A percentile compares a stretch with the other conserved stretches of the same genome.
These are phyloP conservation scores for Aspergillus clavatus DNA, from an alignment of 2,329 filamentous ascomycete genomes.

Conservation along the genomic window DNA sequence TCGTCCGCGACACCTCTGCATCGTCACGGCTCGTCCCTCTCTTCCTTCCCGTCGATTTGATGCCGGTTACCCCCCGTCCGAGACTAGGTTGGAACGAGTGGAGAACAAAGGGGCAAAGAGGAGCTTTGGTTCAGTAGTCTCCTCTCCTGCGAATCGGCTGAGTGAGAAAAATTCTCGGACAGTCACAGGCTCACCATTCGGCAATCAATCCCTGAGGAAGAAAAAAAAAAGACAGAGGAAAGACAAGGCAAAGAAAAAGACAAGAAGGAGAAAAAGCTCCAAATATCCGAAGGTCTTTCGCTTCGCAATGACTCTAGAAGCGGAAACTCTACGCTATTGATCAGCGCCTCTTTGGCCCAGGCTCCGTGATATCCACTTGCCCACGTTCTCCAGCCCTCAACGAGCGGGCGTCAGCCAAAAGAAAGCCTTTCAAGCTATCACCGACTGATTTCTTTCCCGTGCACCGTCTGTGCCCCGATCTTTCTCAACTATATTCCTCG, in stretches of 20 bases:
- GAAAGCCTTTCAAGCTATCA: slow-evolving; percentile 7
- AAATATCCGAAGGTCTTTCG: slow-evolving; percentile 10
- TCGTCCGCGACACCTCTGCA: not conserved
- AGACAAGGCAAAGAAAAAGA: not conserved
- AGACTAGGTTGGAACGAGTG: not conserved
- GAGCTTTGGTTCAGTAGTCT: not conserved
- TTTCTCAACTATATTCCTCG: not conserved
- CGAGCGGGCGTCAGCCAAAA: slow-evolving; percentile 18
- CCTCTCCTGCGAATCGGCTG: not conserved
- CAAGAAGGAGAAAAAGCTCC: slow-evolving; percentile 7
- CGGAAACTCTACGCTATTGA: slow-evolving; percentile 27
- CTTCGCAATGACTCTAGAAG: slow-evolving; percentile 27
- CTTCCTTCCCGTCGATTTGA: not conserved
- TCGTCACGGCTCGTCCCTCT: not conserved
- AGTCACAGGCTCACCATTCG: not conserved
- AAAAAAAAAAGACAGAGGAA: slow-evolving; percentile 1
- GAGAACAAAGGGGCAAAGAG: slow-evolving; percentile 1
- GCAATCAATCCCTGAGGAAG: not conserved
- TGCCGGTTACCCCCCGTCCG: not conserved
- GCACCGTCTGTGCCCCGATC: slow-evolving; percentile 9
- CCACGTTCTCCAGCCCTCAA: slow-evolving; percentile 26
- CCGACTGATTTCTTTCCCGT: slow-evolving; percentile 8
- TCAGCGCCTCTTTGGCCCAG: slow-evolving; percentile 25
- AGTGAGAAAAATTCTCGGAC: not conserved
- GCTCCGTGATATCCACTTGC: slow-evolving; percentile 17